Conservation (phyloP, 83 land plant genomes). For the Larix sibirica region DNA sequence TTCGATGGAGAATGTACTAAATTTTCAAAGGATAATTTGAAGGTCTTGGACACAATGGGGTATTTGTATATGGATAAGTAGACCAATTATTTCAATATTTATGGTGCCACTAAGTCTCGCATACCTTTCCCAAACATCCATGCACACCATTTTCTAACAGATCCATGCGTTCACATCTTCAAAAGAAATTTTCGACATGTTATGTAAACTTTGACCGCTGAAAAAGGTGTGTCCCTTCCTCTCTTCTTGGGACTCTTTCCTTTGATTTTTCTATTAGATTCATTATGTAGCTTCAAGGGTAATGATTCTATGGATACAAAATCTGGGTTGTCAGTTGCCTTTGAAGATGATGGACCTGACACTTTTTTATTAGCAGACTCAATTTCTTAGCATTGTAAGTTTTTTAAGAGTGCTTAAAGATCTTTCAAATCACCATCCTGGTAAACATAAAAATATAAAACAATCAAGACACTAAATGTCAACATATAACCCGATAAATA, state of each 20-base stretch:
- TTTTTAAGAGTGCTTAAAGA: conserved; percentile 1
- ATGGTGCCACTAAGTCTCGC: no score
- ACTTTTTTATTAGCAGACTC: neutral
- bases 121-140: no score
- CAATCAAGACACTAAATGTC: no score
- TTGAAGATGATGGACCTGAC: conserved; percentile 3
- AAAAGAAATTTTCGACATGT: neutral
- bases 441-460: no score
- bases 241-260: conserved; percentile 2
- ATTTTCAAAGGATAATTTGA: no score
- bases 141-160: no score
- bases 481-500: no score
- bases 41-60: no score
- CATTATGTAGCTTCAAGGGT: neutral
- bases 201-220: neutral
- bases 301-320: neutral
- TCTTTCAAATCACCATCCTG: no score
- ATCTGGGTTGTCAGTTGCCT: neutral
- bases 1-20: no score
- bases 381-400: neutral
- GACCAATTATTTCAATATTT: no score
- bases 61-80: no score
- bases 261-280: neutral
- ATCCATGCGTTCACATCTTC: neutral
- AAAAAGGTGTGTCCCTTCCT: neutral